Evolutionary conservation across 192 early-diverging fungal species (phyloP), one percentile per base, ranked within the genome.

Genomic region (Coemansia sp.): DNA sequence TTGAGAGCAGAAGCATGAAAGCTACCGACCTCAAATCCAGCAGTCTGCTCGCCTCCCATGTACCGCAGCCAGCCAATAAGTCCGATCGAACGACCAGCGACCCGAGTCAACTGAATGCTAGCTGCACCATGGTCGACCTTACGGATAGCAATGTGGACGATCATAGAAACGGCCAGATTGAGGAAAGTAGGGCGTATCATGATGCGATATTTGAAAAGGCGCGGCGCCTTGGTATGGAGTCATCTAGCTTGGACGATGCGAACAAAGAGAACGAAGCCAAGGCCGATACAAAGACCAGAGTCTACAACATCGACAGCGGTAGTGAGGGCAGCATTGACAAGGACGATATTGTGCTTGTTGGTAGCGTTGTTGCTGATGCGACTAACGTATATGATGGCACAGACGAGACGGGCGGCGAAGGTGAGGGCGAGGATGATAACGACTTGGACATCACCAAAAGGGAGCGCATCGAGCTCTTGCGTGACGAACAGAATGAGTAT

Each of bases 401-500:
- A 54, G 22, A 14, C 14, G 25, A 9, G 13, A 22, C 53, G 5
- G 9, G 35, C n/a, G 34, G 15, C 15, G 33, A 17, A 35, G 35
- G 19, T 17, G 55, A 57, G 9, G 73, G 61, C 5, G 63, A 70
- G 38, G 80, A 83, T 35, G 80, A 82, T 46, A 74, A 79, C 10
- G 82, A 84, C 20, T 25, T 71, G 35, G 73, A 74, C 40, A 59
- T 45, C 1, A 29, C 61, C 17, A 34, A 42, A 19, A 62, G 46
- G 15, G 61, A 66, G 61, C 77, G 65, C 20, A 42, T 55, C 2
- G 53, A 66, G 48, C 65, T 80, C 33, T 43, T 80, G 57, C 61
- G 61, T 11, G 69, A 65, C 59, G 90, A 91, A 74, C 76, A 82
- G 41, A 71, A 79, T 36, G 91, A 93, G 57, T 92, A 84, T 59